A percentile compares a stretch with the other conserved stretches of the same genome.
phyloP scores from a whole-genome alignment of 2,329 filamentous ascomycete species.

The Leptographium radiaticola region DNA sequence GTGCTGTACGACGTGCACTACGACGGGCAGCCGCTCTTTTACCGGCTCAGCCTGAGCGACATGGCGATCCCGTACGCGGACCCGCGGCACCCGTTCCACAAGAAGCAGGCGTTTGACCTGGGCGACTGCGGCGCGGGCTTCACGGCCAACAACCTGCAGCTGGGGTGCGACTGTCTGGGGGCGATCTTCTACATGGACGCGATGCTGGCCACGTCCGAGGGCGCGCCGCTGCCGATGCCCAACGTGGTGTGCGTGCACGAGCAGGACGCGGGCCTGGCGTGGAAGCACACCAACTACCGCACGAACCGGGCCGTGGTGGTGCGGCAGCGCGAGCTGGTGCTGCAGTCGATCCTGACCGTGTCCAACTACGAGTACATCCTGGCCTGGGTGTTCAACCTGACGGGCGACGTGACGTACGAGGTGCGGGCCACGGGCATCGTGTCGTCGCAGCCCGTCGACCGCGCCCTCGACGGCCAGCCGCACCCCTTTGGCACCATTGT shows the following conservation, averaged over 20 bases:
- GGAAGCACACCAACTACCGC: constrained; percentile 61
- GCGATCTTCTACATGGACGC: constrained; percentile 50
- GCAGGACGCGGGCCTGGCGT: constrained; percentile 56
- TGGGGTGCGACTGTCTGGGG: constrained; percentile 60
- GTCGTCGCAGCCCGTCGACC: constrained; percentile 38
- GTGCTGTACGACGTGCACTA: constrained; percentile 59
- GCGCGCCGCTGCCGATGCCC: constrained; percentile 31
- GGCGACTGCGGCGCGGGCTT: constrained; percentile 56
- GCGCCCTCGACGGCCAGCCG: constrained; percentile 38
- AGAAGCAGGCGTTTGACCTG: constrained; percentile 62
- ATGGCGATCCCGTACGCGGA: constrained; percentile 56
- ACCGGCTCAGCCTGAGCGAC: constrained; percentile 54
- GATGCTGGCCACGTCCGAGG: constrained; percentile 37
- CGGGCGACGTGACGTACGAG: constrained; percentile 48
- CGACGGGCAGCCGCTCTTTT: constrained; percentile 50
- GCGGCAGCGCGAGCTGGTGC: constrained; percentile 46
- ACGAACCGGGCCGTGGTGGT: constrained; percentile 48
- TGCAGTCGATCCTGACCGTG: constrained; percentile 57
- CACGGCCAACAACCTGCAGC: constrained; percentile 52
- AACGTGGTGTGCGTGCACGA: constrained; percentile 57
- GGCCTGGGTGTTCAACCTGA: constrained; percentile 43
- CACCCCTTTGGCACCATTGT: constrained; percentile 47
- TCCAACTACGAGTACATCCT: constrained; percentile 57
- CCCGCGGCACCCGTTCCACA: constrained; percentile 50
- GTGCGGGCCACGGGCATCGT: constrained; percentile 54